Evolutionary conservation across 1,284 basidiomycete genomes (phyloP), one percentile per base, ranked within the genome.

Genomic region (Leccinum ponderosum): DNA sequence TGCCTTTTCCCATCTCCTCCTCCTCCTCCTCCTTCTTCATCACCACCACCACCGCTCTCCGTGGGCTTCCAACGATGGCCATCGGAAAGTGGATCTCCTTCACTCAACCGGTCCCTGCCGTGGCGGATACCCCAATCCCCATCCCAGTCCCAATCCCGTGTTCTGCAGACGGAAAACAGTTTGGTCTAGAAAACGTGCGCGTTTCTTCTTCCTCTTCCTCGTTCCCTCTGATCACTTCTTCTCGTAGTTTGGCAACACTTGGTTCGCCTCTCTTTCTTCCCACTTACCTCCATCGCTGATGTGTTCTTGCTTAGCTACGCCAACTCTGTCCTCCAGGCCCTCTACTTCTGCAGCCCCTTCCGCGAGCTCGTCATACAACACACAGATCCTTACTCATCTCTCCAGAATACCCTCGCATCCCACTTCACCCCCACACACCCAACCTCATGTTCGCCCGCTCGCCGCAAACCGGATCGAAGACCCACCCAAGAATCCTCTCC

Each of bases 271-370:
- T 39, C 15, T 39, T 51, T 39, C 37, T 56, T 57, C 58, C 53
- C 58, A 53, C 56, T 14, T 53, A 29, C 25, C 53, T 7, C n/a
- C 47, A 6, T 42, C 55, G 50, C 64, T 69, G 53, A 69, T 57
- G 11, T 62, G 9, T 15, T n/a, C 53, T 72, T 58, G 73, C 62
- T 61, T 75, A 95, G 94, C 78, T 99, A 99, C 77, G 95, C 93
- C 80, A 99, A 98, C 78, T 98, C 97, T 15, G 94, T 99, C 29
- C 84, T 99, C 9, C 97, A 99, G 76, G 91, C 97, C 0, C 86
- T 99, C 58, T 99, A 98, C 77, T 91, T 90, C 66, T 93, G 91
- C 66, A 76, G 81, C n/a, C 91, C 92, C 0, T 93, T 95, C 71
- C 83, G 92, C 44, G 85, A 91, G 50, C 88, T 92, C 61, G 78